A percentile compares a stretch with the other conserved stretches of the same genome.
Evolutionary conservation across 768 basidiomycete genomes (phyloP).

Genomic region (Boletellus ananas): DNA sequence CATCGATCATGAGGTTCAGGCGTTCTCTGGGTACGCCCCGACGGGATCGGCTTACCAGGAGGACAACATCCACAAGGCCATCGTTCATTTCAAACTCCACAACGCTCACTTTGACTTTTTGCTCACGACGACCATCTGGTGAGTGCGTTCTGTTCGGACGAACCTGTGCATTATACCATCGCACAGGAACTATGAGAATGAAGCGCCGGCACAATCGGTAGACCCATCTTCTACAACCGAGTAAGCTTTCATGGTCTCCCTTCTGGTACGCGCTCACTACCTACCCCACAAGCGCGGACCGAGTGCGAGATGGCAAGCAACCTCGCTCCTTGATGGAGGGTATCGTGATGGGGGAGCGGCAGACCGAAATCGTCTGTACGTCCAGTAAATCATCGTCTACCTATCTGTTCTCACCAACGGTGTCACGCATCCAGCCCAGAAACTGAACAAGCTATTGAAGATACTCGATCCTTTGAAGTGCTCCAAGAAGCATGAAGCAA

Average conservation of each 20-base stretch:
- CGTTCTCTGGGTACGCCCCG: not conserved
- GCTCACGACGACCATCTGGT: constrained; percentile 12
- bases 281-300: too few relatives aligned
- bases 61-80: not conserved
- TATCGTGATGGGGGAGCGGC: not conserved
- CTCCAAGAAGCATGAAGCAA: not conserved
- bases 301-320: not conserved
- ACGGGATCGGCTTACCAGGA: not conserved
- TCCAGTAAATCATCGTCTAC: not conserved
- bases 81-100: not conserved
- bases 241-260: not conserved
- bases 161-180: not conserved
- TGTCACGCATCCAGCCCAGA: not conserved
- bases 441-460: not conserved
- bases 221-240: not conserved
- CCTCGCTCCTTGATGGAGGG: not conserved
- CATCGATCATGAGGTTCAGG: not conserved
- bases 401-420: not conserved
- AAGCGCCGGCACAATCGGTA: too few relatives aligned
- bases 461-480: not conserved
- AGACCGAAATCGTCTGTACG: constrained; percentile 4
- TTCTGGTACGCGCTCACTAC: not conserved
- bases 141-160: not conserved
- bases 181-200: constrained; percentile 2
- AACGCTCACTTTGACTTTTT: constrained; percentile 10